Evolutionary conservation across 2,329 filamentous ascomycete genomes (phyloP), one percentile per base, ranked within the genome.

Genomic region (Claviceps spartinae): DNA sequence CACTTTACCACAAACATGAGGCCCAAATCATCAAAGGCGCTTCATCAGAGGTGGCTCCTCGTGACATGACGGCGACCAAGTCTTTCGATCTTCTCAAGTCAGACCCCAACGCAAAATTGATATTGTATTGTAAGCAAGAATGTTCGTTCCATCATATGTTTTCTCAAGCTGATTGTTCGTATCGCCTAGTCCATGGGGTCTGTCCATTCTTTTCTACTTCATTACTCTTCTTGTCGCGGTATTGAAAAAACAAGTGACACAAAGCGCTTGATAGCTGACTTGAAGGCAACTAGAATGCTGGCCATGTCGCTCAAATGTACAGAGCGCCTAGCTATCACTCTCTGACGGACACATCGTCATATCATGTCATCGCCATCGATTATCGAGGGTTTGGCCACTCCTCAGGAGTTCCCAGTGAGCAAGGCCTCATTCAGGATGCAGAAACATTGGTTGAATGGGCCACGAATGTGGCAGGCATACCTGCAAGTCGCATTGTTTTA

Each of bases 321-420:
- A 81, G 91, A 16, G 84, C 88, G 2, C 75, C 82, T 36, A 85
- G 82, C 52, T 94, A 94, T 65, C 87, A 89, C 59, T 77, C 82
- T 45, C 72, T 95, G 43, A 81, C 88, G 4, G 79, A 85, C 50
- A 81, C 83, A 2, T 85, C 85, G 2, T 78, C 77, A 0, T 82
- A 89, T 51, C 90, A 96, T 63, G 78, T 95, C 45, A 73, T 96
- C n/a, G 80, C 88, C 41, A 82, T 95, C 60, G 89, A 95, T 71
- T 96, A 96, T 67, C 85, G 90, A 18, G 90, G 90, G 6, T 96
- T 88, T 59, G 90, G 89, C 1, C 76, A 79, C 41, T 93, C 86
- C 8, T 87, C 83, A 0, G 88, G 91, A n/a, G 70, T 68, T 4
- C 91, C 91, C 0, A 84, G 82, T 0, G 91, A 97, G 69, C 70